A percentile compares a stretch with the other conserved stretches of the same genome.
These are phyloP conservation scores for Scedosporium apiospermum DNA, from an alignment of 2,329 filamentous ascomycete genomes.

Conservation along the genomic window DNA sequence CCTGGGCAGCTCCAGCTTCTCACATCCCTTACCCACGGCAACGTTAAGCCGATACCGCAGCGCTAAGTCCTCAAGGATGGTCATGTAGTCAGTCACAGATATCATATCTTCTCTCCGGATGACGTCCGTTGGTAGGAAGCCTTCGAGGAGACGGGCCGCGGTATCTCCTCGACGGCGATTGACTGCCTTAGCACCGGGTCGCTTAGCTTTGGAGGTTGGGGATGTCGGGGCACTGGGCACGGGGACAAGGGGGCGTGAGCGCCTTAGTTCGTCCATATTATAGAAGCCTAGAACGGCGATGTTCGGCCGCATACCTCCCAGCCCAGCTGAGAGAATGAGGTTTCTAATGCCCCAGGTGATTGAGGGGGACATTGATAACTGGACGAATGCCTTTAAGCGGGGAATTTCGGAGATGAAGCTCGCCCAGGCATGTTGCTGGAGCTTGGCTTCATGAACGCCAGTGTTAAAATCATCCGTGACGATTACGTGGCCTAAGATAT, in stretches of 20 bases:
- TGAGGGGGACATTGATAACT: slow-evolving; percentile 72
- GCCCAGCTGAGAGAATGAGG: slow-evolving; percentile 67
- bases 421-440: slow-evolving; percentile 74
- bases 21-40: slow-evolving; percentile 74
- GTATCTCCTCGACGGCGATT: slow-evolving; percentile 41
- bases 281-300: slow-evolving; percentile 76
- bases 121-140: slow-evolving; percentile 56
- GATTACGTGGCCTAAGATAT: slow-evolving; percentile 80
- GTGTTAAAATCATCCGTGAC: slow-evolving; percentile 73
- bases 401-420: slow-evolving; percentile 77
- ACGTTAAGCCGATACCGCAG: slow-evolving; percentile 74
- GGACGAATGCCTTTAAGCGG: slow-evolving; percentile 81
- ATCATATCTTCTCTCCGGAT: slow-evolving; percentile 61
- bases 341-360: slow-evolving; percentile 82
- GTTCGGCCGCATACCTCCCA: slow-evolving; percentile 84
- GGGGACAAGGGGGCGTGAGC: slow-evolving; percentile 44
- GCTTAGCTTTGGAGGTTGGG: slow-evolving; percentile 21
- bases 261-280: slow-evolving; percentile 67
- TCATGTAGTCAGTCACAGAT: slow-evolving; percentile 65
- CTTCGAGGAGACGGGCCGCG: slow-evolving; percentile 45
- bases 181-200: slow-evolving; percentile 17
- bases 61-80: slow-evolving; percentile 72
- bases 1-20: slow-evolving; percentile 62
- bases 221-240: slow-evolving; percentile 40
- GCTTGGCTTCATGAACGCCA: slow-evolving; percentile 70